Percentiles rank a stretch among this genome's conserved stretches.
These are phyloP conservation scores for Hypoxylon perforatum DNA, from an alignment of 495 filamentous ascomycete species.

Conservation along the genomic window DNA sequence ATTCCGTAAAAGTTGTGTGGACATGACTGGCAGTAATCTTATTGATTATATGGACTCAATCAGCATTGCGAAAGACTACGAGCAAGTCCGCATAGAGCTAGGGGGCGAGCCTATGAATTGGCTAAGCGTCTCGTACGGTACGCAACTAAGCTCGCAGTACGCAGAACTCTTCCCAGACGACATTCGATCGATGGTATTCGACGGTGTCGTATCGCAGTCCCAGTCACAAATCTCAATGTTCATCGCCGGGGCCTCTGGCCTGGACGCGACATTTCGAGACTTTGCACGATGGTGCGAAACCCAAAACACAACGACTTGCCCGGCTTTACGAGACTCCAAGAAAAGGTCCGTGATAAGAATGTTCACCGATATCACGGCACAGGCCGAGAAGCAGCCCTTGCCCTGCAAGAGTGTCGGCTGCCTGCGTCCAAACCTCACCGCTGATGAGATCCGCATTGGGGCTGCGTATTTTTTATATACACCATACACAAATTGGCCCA, in stretches of 20 bases:
- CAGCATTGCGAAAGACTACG: constrained; percentile 48
- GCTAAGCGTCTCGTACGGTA: constrained; percentile 62
- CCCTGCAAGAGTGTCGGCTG: too few relatives aligned
- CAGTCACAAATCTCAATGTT: constrained; percentile 1
- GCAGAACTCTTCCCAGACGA: constrained; percentile 39
- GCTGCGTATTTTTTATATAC: too few relatives aligned
- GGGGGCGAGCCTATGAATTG: constrained; percentile 35
- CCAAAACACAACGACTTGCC: constrained; percentile 8
- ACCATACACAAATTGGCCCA: too few relatives aligned
- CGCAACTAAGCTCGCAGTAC: constrained; percentile 56
- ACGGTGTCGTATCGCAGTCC: constrained; percentile 14
- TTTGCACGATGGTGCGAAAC: constrained; percentile 13
- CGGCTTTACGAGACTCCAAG: background rate
- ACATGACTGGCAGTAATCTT: constrained; percentile 38
- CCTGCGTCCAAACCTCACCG: too few relatives aligned
- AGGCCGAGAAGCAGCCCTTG: too few relatives aligned
- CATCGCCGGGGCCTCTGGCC: background rate
- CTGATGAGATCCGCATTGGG: too few relatives aligned
- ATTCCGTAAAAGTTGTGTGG: constrained; percentile 46
- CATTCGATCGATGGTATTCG: constrained; percentile 24
- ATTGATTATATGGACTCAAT: constrained; percentile 48
- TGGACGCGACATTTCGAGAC: background rate
- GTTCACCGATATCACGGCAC: too few relatives aligned
- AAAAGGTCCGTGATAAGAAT: too few relatives aligned
- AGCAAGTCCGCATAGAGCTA: constrained; percentile 49